Percentiles rank a stretch among this genome's conserved stretches.
These are phyloP conservation scores for Decorospora gaudefroyi DNA, from an alignment of 2,329 filamentous ascomycete genomes.

Conservation along the genomic window DNA sequence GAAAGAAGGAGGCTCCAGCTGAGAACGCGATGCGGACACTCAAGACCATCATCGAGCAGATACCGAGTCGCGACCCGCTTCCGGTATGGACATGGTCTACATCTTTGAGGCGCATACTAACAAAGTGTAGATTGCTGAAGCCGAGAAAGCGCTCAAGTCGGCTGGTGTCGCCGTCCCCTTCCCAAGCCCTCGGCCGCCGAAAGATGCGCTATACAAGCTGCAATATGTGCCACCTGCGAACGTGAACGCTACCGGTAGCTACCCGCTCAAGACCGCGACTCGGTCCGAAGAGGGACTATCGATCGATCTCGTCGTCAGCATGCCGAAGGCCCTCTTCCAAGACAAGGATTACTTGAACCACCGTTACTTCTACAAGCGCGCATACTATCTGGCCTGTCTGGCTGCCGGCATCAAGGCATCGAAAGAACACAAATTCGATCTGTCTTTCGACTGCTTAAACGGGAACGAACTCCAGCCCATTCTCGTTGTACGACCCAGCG, in stretches of 20 bases:
- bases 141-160: conserved; percentile 66
- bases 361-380: conserved; percentile 91
- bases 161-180: conserved; percentile 78
- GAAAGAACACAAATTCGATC: conserved; percentile 58
- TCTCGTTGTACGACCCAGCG: conserved; percentile 53
- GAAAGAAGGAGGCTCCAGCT: conserved; percentile 58
- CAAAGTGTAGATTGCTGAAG: conserved; percentile 66
- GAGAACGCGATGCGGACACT: conserved; percentile 49
- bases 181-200: conserved; percentile 75
- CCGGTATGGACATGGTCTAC: conserved; percentile 37
- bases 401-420: conserved; percentile 69
- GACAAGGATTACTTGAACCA: conserved; percentile 94
- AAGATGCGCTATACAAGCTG: conserved; percentile 80
- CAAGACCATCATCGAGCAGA: conserved; percentile 54
- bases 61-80: conserved; percentile 57
- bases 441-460: conserved; percentile 69
- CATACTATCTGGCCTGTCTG: conserved; percentile 86
- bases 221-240: conserved; percentile 74
- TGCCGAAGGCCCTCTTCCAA: conserved; percentile 80
- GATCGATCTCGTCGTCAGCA: conserved; percentile 84
- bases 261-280: conserved; percentile 74
- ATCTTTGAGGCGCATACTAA: conserved; percentile 12
- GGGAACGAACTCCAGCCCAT: conserved; percentile 79
- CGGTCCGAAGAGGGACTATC: conserved; percentile 63
- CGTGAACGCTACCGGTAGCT: conserved; percentile 88